A percentile compares a stretch with the other conserved stretches of the same genome.
Conservation (phyloP, 2,329 filamentous ascomycete species). For the Claviceps capensis region DNA sequence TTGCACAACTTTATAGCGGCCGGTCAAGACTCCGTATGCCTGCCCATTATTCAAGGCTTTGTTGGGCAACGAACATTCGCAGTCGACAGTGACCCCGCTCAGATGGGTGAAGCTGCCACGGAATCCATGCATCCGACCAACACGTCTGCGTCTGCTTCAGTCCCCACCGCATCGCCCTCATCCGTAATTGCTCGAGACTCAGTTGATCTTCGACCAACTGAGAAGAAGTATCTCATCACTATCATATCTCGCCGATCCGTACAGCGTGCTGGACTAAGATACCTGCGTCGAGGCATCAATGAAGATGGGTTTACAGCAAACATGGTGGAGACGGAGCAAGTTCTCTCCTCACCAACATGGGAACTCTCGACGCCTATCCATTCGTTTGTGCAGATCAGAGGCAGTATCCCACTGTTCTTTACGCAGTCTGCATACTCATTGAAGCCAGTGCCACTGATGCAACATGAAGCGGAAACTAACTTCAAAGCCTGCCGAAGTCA, state of each 20-base stretch:
- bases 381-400: slow-evolving; percentile 77
- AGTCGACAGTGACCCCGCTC: slow-evolving; percentile 48
- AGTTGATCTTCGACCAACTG: slow-evolving; percentile 30
- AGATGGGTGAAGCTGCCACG: slow-evolving; percentile 31
- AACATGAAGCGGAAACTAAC: slow-evolving; percentile 71
- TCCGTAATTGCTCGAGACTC: slow-evolving; percentile 15
- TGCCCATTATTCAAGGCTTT: slow-evolving; percentile 89
- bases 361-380: slow-evolving; percentile 48
- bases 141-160: slow-evolving; percentile 19
- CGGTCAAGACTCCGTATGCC: slow-evolving; percentile 55
- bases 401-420: slow-evolving; percentile 90
- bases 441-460: slow-evolving; percentile 71
- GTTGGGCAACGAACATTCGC: slow-evolving; percentile 75
- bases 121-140: slow-evolving; percentile 33
- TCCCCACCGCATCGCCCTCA: slow-evolving; percentile 13
- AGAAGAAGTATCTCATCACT: slow-evolving; percentile 62
- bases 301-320: slow-evolving; percentile 84
- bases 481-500: slow-evolving; percentile 66
- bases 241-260: slow-evolving; percentile 81
- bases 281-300: slow-evolving; percentile 79
- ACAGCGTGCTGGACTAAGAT: slow-evolving; percentile 76
- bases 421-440: slow-evolving; percentile 89
- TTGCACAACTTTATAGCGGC: slow-evolving; percentile 58
- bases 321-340: slow-evolving; percentile 87
- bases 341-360: slow-evolving; percentile 62